These are phyloP conservation scores for Centella asiatica DNA, from an alignment of 129 eudicot genomes.

Conservation along the genomic window DNA sequence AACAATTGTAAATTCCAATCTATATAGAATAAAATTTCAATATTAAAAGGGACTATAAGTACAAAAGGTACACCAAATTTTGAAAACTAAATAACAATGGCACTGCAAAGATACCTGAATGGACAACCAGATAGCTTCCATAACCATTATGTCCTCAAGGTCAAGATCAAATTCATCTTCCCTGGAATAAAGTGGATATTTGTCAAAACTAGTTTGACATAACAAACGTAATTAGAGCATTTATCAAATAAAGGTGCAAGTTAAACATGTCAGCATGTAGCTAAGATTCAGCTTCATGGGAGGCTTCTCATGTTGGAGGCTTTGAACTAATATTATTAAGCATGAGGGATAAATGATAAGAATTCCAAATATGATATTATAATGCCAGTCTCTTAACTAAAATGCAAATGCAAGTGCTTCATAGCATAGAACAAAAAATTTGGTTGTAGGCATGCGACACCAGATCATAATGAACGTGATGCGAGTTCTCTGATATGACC, in stretches of 20 bases:
- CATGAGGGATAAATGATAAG: too few species aligned
- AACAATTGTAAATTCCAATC: too few species aligned
- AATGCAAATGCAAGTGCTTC: background rate
- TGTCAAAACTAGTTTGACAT: background rate
- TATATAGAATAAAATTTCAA: background rate
- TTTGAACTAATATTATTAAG: too few species aligned
- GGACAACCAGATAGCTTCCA: conserved; percentile 98
- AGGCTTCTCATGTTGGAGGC: too few species aligned
- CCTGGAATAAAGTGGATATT: conserved; percentile 35
- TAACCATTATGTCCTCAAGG: conserved; percentile 95
- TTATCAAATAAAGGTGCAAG: too few species aligned
- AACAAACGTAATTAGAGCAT: background rate
- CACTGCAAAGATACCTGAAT: conserved; percentile 48
- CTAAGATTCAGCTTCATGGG: too few species aligned
- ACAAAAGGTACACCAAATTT: background rate
- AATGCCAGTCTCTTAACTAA: background rate
- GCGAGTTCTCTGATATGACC: too few species aligned
- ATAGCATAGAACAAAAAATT: background rate
- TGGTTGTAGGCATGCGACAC: background rate
- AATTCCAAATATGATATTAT: too few species aligned
- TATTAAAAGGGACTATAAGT: background rate
- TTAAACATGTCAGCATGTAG: too few species aligned
- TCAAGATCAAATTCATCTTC: conserved; percentile 86
- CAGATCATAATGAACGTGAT: too few species aligned
- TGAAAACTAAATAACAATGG: background rate